Conservation (phyloP, 495 filamentous ascomycete genomes). For the Trichoderma gamsii region DNA sequence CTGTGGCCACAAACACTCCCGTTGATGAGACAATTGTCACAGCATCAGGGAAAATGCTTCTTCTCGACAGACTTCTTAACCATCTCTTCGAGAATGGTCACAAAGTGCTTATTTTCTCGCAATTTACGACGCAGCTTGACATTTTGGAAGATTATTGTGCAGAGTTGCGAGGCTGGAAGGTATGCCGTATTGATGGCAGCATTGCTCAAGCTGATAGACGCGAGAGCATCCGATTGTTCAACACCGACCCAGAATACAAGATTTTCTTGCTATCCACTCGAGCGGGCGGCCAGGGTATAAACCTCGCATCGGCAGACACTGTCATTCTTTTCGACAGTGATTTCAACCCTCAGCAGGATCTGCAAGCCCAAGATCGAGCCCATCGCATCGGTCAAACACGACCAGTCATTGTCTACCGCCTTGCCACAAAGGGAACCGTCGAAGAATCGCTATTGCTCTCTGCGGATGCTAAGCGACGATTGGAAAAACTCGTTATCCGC, state of each 20-base stretch:
- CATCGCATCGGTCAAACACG: slow-evolving; percentile 91
- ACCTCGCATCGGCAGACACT: slow-evolving; percentile 93
- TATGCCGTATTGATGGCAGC: slow-evolving; percentile 89
- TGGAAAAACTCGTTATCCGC: slow-evolving; percentile 93
- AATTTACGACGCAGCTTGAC: slow-evolving; percentile 91
- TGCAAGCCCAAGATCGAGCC: slow-evolving; percentile 91
- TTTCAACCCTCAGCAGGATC: slow-evolving; percentile 97
- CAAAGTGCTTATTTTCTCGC: slow-evolving; percentile 92
- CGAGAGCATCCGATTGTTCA: slow-evolving; percentile 81
- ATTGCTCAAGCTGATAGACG: slow-evolving; percentile 75
- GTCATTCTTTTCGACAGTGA: slow-evolving; percentile 95
- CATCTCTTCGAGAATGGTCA: slow-evolving; percentile 68
- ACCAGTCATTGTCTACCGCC: slow-evolving; percentile 89
- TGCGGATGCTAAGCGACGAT: slow-evolving; percentile 86
- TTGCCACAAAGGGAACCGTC: slow-evolving; percentile 88
- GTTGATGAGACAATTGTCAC: slow-evolving; percentile 77
- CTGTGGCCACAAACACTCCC: slow-evolving; percentile 40
- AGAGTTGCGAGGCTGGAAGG: slow-evolving; percentile 63
- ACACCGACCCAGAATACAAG: slow-evolving; percentile 59
- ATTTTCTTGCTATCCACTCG: slow-evolving; percentile 86
- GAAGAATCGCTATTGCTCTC: slow-evolving; percentile 83
- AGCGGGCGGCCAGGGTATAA: slow-evolving; percentile 93
- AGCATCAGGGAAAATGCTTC: slow-evolving; percentile 88
- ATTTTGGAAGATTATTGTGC: slow-evolving; percentile 81
- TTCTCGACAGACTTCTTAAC: slow-evolving; percentile 81